Evolutionary conservation across 169 alveolate species (phyloP).

Genomic region (Ichthyophthirius multifiliis): DNA sequence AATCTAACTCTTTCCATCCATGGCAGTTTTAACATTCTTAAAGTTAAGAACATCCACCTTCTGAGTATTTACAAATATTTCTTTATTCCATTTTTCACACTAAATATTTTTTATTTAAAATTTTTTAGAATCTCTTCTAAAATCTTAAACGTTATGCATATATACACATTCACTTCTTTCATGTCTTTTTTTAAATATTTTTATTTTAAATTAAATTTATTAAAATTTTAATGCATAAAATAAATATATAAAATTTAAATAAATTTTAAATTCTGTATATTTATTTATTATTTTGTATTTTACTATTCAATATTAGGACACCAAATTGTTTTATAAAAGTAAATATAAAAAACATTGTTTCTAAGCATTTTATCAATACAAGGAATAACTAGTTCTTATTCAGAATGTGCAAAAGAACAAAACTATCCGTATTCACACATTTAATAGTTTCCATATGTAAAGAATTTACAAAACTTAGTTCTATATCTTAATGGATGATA

Average conservation of each 20-base stretch:
- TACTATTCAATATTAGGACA: constrained; percentile 57
- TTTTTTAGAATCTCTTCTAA: constrained; percentile 65
- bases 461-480: constrained; percentile 56
- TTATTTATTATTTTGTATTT: not conserved
- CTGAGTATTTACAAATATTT: too few relatives aligned
- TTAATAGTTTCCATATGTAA: not conserved
- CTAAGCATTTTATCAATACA: constrained; percentile 45
- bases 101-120: too few relatives aligned
- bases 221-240: too few relatives aligned
- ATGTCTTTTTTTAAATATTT: constrained; percentile 27
- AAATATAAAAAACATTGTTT: constrained; percentile 54
- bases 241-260: too few relatives aligned
- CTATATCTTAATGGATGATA: constrained; percentile 76
- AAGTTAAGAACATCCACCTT: not conserved
- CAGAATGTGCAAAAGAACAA: constrained; percentile 75
- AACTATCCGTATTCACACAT: constrained; percentile 58
- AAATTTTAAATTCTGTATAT: not conserved
- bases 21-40: constrained; percentile 40
- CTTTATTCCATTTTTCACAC: too few relatives aligned
- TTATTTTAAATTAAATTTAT: too few relatives aligned
- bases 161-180: constrained; percentile 56
- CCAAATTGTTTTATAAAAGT: constrained; percentile 69
- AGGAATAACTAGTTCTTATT: constrained; percentile 51
- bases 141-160: constrained; percentile 61
- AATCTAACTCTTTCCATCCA: constrained; percentile 67